These are phyloP conservation scores for Arthrobotrys conoides DNA, from an alignment of 2,329 filamentous ascomycete genomes.

Conservation along the genomic window DNA sequence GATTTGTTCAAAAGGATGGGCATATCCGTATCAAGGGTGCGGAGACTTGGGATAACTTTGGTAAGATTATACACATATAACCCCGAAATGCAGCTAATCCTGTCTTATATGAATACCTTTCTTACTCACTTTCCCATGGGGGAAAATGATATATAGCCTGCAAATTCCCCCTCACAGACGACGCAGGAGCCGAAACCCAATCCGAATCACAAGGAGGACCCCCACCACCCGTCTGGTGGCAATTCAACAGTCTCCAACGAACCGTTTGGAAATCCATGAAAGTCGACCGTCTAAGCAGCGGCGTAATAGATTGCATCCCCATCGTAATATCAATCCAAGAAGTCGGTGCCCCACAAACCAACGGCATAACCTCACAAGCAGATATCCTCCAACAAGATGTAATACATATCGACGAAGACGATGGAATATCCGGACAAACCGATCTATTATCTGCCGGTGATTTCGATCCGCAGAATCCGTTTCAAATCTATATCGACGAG, in stretches of 20 bases:
- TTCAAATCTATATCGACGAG: background rate
- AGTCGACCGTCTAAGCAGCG: background rate
- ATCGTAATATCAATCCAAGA: background rate
- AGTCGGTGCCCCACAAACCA: background rate
- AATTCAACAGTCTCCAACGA: constrained; percentile 34
- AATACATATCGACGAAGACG: background rate
- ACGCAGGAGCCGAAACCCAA: constrained; percentile 13
- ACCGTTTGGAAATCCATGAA: constrained; percentile 21
- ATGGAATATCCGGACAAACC: background rate
- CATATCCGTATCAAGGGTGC: constrained; percentile 5
- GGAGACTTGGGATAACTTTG: constrained; percentile 36
- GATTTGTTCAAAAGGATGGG: constrained; percentile 26
- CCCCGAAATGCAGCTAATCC: background rate
- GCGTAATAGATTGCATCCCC: constrained; percentile 22
- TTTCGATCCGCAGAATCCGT: background rate
- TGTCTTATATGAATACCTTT: too few relatives aligned
- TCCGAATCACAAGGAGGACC: constrained; percentile 12
- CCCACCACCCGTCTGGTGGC: constrained; percentile 4
- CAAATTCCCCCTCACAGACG: background rate
- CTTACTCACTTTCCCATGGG: too few relatives aligned
- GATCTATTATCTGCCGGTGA: background rate
- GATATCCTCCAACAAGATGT: background rate
- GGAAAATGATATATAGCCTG: constrained; percentile 22
- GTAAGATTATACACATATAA: constrained; percentile 17
- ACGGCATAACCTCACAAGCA: background rate